Evolutionary conservation across 1,139 yeast genomes (phyloP).

Genomic region (Magnusiomyces clavatus): DNA sequence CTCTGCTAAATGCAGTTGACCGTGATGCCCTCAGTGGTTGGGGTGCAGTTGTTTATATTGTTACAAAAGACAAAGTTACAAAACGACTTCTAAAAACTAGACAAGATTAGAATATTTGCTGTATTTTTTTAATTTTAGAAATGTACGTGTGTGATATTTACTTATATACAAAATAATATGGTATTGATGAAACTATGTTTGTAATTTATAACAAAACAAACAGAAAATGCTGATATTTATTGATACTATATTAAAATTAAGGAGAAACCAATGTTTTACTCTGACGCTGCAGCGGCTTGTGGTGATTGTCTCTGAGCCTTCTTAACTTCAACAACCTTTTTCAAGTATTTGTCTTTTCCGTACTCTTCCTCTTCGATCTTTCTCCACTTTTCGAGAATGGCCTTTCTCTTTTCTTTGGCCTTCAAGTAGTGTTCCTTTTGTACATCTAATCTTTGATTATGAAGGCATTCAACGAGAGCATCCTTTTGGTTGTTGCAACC

Average conservation of each 20-base stretch:
- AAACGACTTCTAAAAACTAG: slow-evolving; percentile 86
- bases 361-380: slow-evolving; percentile 66
- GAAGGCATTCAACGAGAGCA: slow-evolving; percentile 70
- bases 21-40: slow-evolving; percentile 97
- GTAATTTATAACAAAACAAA: not conserved
- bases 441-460: slow-evolving; percentile 63
- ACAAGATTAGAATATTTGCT: slow-evolving; percentile 53
- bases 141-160: no score
- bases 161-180: not conserved
- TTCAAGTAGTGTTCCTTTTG: slow-evolving; percentile 54
- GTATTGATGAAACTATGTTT: not conserved
- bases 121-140: no score
- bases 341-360: slow-evolving; percentile 69
- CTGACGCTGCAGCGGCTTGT: not conserved
- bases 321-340: slow-evolving; percentile 39
- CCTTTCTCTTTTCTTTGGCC: slow-evolving; percentile 40
- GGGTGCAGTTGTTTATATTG: slow-evolving; percentile 94
- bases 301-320: not conserved
- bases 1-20: slow-evolving; percentile 88
- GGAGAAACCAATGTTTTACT: not conserved
- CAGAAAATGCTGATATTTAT: not conserved
- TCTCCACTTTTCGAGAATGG: slow-evolving; percentile 49
- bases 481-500: slow-evolving; percentile 80
- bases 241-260: not conserved
- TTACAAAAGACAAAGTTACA: slow-evolving; percentile 86